These are phyloP conservation scores for Collybia sordida DNA, from an alignment of 768 basidiomycete species.

Conservation along the genomic window DNA sequence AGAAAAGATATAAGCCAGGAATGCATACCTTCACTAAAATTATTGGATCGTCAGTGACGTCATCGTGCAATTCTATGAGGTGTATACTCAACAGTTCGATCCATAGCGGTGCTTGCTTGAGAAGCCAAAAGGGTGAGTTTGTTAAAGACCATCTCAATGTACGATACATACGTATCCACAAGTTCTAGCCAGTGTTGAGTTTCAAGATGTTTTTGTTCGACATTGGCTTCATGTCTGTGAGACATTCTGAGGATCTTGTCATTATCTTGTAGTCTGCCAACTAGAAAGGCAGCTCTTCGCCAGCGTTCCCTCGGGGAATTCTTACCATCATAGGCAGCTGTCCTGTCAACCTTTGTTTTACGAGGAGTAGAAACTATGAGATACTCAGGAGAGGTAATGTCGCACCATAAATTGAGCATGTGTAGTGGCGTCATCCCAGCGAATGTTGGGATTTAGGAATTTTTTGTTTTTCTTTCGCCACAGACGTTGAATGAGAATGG, in stretches of 20 bases:
- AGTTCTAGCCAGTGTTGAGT: conserved; percentile 67
- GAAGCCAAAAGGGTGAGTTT: background rate
- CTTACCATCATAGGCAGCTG: conserved; percentile 42
- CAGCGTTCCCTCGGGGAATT: conserved; percentile 47
- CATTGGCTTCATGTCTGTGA: conserved; percentile 27
- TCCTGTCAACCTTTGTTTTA: conserved; percentile 32
- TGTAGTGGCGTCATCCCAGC: conserved; percentile 38
- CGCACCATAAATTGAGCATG: conserved; percentile 37
- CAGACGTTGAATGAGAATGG: conserved; percentile 34
- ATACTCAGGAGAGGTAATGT: background rate
- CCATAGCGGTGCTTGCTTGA: conserved; percentile 61
- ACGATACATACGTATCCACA: conserved; percentile 47
- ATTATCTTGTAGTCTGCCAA: conserved; percentile 40
- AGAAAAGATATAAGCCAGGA: background rate
- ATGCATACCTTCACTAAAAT: conserved; percentile 20
- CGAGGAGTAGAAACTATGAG: no score
- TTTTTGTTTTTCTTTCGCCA: conserved; percentile 34
- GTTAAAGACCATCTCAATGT: background rate
- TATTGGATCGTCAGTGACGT: background rate
- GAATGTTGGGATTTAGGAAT: conserved; percentile 26
- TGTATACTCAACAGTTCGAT: conserved; percentile 51
- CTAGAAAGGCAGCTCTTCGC: conserved; percentile 44
- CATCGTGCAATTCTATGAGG: background rate
- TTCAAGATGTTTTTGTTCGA: conserved; percentile 47
- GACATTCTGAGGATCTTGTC: conserved; percentile 33